These are phyloP conservation scores for Hypoxylon sp. DNA, from an alignment of 2,329 filamentous ascomycete species.

Conservation along the genomic window DNA sequence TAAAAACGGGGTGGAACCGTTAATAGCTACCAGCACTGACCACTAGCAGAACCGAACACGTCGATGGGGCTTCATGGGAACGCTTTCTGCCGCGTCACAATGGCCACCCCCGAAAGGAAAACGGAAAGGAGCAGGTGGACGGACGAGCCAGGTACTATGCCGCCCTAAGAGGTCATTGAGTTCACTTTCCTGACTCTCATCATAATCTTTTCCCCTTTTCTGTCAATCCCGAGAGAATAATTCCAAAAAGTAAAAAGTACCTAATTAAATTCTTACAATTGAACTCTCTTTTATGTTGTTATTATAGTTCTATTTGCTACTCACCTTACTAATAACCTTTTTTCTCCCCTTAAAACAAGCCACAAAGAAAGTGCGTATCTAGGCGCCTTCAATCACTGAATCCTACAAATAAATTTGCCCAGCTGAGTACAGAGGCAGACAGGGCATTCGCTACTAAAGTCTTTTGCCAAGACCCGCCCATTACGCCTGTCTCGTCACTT, in stretches of 20 bases:
- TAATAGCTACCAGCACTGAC: slow-evolving; percentile 15
- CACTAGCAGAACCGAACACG: slow-evolving; percentile 30
- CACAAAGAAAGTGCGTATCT: neutral
- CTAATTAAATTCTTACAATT: slow-evolving; percentile 12
- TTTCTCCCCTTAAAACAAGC: neutral
- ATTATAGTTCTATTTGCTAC: neutral
- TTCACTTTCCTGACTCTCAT: slow-evolving; percentile 22
- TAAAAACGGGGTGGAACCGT: slow-evolving; percentile 9
- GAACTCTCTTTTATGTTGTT: slow-evolving; percentile 1
- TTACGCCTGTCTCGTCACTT: slow-evolving; percentile 35
- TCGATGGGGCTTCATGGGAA: slow-evolving; percentile 32
- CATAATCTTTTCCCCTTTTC: slow-evolving; percentile 27
- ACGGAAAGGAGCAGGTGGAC: slow-evolving; percentile 24
- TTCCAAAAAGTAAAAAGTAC: slow-evolving; percentile 6
- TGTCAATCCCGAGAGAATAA: slow-evolving; percentile 11
- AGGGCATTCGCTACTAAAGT: slow-evolving; percentile 12
- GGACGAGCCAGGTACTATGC: slow-evolving; percentile 15
- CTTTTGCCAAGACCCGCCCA: slow-evolving; percentile 39
- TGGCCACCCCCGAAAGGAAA: slow-evolving; percentile 40
- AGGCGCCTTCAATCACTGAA: neutral
- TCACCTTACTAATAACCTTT: slow-evolving; percentile 14
- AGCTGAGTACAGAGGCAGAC: slow-evolving; percentile 5
- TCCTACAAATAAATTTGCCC: slow-evolving; percentile 8
- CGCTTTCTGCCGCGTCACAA: slow-evolving; percentile 46
- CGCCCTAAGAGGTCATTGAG: slow-evolving; percentile 10